Conservation (phyloP, 208 protist genomes). For the Leptomonas pyrrhocoris region DNA sequence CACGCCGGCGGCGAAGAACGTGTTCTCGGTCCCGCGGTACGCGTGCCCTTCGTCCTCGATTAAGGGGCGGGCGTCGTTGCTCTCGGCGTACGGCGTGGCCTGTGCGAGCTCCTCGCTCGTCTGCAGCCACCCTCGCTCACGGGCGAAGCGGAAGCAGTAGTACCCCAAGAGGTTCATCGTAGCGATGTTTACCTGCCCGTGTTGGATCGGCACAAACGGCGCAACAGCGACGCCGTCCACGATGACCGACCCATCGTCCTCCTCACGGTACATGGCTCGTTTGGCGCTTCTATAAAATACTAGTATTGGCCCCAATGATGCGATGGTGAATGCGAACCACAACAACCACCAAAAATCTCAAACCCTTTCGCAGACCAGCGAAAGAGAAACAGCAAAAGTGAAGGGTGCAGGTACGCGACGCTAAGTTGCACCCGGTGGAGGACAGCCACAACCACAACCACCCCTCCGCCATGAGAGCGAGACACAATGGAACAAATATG, state of each 20-base stretch:
- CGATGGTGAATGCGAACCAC: too few relatives aligned
- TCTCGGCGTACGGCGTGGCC: constrained; percentile 17
- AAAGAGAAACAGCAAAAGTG: too few relatives aligned
- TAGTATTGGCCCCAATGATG: too few relatives aligned
- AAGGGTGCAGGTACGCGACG: too few relatives aligned
- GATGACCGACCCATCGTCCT: constrained; percentile 55
- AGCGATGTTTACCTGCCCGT: constrained; percentile 55
- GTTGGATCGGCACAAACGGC: constrained; percentile 67
- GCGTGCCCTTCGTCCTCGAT: constrained; percentile 31
- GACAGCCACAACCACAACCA: too few relatives aligned
- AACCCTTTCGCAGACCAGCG: too few relatives aligned
- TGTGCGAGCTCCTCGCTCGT: constrained; percentile 26
- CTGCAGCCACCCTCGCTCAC: constrained; percentile 71
- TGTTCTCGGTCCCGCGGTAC: constrained; percentile 28
- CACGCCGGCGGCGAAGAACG: constrained; percentile 69
- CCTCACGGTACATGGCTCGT: constrained; percentile 35
- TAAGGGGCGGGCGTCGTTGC: constrained; percentile 15
- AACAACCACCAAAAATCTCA: too few relatives aligned
- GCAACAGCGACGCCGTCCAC: constrained; percentile 50
- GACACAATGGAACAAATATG: too few relatives aligned
- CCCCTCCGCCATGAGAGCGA: too few relatives aligned
- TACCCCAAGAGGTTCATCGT: constrained; percentile 58
- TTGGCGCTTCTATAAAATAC: not conserved
- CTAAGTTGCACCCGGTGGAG: too few relatives aligned
- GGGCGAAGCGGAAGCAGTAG: constrained; percentile 57